Conservation (phyloP, 1,284 basidiomycete genomes). For the Gastroboletus turbinatus region DNA sequence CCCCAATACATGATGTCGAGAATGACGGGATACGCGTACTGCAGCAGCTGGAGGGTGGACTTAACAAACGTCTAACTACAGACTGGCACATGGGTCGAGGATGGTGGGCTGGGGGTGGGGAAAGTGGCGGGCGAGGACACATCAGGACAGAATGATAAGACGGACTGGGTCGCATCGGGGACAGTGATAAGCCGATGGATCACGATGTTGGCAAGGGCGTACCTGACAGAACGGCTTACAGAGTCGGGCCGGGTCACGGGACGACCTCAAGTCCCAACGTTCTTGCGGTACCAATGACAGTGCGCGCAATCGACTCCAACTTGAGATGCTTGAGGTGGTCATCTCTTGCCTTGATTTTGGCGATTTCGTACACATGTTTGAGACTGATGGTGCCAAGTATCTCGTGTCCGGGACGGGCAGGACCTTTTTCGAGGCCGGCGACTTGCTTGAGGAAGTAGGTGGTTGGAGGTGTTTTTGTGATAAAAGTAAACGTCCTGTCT, state of each 20-base stretch:
- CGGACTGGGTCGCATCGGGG: constrained; percentile 7
- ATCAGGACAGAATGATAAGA: constrained; percentile 28
- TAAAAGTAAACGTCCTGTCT: constrained; percentile 93
- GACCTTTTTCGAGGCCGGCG: constrained; percentile 88
- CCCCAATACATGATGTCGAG: constrained; percentile 35
- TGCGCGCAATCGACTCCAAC: constrained; percentile 85
- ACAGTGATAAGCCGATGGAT: constrained; percentile 22
- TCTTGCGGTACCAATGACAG: constrained; percentile 82
- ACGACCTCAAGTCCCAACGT: constrained; percentile 87
- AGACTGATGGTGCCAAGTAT: constrained; percentile 81
- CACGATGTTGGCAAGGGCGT: constrained; percentile 21
- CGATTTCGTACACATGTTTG: constrained; percentile 99
- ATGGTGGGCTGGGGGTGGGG: constrained; percentile 11
- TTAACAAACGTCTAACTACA: constrained; percentile 31
- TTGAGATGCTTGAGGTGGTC: constrained; percentile 82
- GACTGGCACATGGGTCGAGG: constrained; percentile 13
- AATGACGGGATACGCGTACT: constrained; percentile 25
- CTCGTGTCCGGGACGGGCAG: constrained; percentile 77
- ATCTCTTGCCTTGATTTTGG: constrained; percentile 94
- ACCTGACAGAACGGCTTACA: constrained; percentile 22
- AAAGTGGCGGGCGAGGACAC: constrained; percentile 5
- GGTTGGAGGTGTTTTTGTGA: constrained; percentile 88
- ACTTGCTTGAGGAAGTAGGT: constrained; percentile 94
- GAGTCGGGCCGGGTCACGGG: constrained; percentile 52
- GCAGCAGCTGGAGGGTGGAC: constrained; percentile 18